A percentile compares a stretch with the other conserved stretches of the same genome.
Evolutionary conservation across 2,329 filamentous ascomycete genomes (phyloP).

Genomic region (Stagonosporopsis vannaccii): DNA sequence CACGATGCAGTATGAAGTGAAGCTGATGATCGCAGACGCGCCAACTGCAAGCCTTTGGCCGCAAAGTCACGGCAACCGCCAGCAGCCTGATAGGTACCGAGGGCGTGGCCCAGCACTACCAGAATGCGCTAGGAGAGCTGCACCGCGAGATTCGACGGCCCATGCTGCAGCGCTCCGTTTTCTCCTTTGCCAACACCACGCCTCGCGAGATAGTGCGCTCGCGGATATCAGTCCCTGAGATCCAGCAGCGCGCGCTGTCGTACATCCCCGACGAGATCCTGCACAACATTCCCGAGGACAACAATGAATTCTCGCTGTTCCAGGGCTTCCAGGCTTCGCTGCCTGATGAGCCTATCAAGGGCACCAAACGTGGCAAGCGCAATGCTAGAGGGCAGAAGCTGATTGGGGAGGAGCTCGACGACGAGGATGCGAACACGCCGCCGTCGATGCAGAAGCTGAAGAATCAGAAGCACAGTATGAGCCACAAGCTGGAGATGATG

Average conservation of each 20-base stretch:
- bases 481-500: slow-evolving; percentile 89
- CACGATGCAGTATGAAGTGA: not conserved
- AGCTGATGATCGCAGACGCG: slow-evolving; percentile 67
- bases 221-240: slow-evolving; percentile 87
- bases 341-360: slow-evolving; percentile 66
- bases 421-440: slow-evolving; percentile 63
- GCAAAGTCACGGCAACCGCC: slow-evolving; percentile 94
- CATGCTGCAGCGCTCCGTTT: slow-evolving; percentile 84
- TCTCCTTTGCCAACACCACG: slow-evolving; percentile 87
- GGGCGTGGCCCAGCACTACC: slow-evolving; percentile 72
- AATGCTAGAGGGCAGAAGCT: slow-evolving; percentile 79
- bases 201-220: slow-evolving; percentile 94
- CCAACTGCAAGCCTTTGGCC: slow-evolving; percentile 88
- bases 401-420: slow-evolving; percentile 66
- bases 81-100: slow-evolving; percentile 79
- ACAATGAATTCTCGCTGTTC: slow-evolving; percentile 89
- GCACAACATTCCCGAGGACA: slow-evolving; percentile 83
- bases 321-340: slow-evolving; percentile 94
- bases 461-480: slow-evolving; percentile 79
- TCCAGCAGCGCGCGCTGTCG: slow-evolving; percentile 89
- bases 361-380: slow-evolving; percentile 66
- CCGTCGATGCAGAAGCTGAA: slow-evolving; percentile 76
- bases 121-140: slow-evolving; percentile 85
- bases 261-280: slow-evolving; percentile 91
- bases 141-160: slow-evolving; percentile 88